These are phyloP conservation scores for Aureobasidium subglaciale DNA, from an alignment of 2,329 filamentous ascomycete genomes.

Conservation along the genomic window DNA sequence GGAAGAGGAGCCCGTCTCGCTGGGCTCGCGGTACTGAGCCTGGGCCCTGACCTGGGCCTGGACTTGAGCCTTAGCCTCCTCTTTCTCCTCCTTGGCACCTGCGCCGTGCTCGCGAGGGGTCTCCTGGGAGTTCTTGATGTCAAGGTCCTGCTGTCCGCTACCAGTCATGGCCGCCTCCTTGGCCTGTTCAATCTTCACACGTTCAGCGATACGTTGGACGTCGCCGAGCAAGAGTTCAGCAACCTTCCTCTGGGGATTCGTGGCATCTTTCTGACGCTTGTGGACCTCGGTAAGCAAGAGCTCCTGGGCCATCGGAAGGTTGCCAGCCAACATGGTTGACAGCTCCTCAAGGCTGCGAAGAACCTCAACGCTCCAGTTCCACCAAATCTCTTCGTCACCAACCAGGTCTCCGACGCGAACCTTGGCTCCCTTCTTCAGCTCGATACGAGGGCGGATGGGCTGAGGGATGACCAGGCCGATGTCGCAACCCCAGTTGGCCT, in stretches of 20 bases:
- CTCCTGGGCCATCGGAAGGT: slow-evolving; percentile 13
- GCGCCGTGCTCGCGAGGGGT: not conserved
- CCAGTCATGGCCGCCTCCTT: not conserved
- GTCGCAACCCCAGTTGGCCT: slow-evolving; percentile 14
- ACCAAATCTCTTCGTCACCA: slow-evolving; percentile 15
- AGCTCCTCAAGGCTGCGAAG: slow-evolving; percentile 17
- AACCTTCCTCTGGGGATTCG: slow-evolving; percentile 18
- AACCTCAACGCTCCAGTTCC: slow-evolving; percentile 19
- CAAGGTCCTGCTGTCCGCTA: not conserved
- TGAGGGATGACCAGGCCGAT: slow-evolving; percentile 15
- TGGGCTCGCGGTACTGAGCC: not conserved
- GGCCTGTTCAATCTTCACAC: not conserved
- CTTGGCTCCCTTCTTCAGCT: slow-evolving; percentile 19
- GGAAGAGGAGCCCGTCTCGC: not conserved
- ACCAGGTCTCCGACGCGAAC: slow-evolving; percentile 12
- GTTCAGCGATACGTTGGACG: slow-evolving; percentile 16
- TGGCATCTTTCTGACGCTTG: slow-evolving; percentile 13
- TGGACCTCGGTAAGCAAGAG: slow-evolving; percentile 16
- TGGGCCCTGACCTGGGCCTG: not conserved
- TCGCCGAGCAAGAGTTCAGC: slow-evolving; percentile 17
- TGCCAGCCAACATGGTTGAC: slow-evolving; percentile 17
- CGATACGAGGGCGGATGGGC: slow-evolving; percentile 16
- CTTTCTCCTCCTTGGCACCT: not conserved
- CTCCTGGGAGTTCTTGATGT: not conserved
- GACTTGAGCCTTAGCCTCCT: not conserved